phyloP scores from a whole-genome alignment of 2,329 filamentous ascomycete genomes.

The Catunica adiposa region DNA sequence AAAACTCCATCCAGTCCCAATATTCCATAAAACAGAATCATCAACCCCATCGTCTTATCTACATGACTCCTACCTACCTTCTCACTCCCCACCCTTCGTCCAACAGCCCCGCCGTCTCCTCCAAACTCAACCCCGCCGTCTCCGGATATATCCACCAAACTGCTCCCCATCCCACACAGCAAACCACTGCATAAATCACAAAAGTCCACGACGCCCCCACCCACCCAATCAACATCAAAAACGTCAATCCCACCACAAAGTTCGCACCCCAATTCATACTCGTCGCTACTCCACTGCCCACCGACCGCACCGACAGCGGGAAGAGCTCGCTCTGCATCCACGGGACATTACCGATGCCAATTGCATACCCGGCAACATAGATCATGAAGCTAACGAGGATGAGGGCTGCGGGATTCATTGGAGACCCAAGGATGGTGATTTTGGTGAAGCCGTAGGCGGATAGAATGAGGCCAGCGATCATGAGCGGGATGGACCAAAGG shows the following conservation, averaged over 20 bases:
- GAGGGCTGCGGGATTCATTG: constrained; percentile 27
- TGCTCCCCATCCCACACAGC: constrained; percentile 46
- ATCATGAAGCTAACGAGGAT: constrained; percentile 63
- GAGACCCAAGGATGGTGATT: constrained; percentile 29
- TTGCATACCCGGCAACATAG: constrained; percentile 73
- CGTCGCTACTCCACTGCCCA: constrained; percentile 58
- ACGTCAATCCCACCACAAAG: constrained; percentile 70
- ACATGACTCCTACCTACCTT: not conserved
- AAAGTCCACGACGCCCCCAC: constrained; percentile 65
- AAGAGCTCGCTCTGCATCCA: constrained; percentile 96
- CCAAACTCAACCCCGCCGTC: constrained; percentile 64
- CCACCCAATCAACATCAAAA: constrained; percentile 69
- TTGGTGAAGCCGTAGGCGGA: constrained; percentile 58
- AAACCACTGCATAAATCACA: constrained; percentile 59
- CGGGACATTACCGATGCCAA: constrained; percentile 79
- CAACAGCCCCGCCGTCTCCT: constrained; percentile 60
- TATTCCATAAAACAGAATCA: too few species aligned
- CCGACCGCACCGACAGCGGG: constrained; percentile 53
- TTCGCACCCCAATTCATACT: constrained; percentile 80
- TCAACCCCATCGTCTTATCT: not conserved
- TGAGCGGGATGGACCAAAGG: constrained; percentile 68
- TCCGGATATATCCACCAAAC: constrained; percentile 72
- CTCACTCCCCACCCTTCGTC: constrained; percentile 56
- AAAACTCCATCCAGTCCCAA: not conserved
- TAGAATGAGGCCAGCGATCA: constrained; percentile 55